Percentiles rank a stretch among this genome's conserved stretches.
These are phyloP conservation scores for Chlamydomonas sp. DNA, from an alignment of 139 green algal species.

Conservation along the genomic window DNA sequence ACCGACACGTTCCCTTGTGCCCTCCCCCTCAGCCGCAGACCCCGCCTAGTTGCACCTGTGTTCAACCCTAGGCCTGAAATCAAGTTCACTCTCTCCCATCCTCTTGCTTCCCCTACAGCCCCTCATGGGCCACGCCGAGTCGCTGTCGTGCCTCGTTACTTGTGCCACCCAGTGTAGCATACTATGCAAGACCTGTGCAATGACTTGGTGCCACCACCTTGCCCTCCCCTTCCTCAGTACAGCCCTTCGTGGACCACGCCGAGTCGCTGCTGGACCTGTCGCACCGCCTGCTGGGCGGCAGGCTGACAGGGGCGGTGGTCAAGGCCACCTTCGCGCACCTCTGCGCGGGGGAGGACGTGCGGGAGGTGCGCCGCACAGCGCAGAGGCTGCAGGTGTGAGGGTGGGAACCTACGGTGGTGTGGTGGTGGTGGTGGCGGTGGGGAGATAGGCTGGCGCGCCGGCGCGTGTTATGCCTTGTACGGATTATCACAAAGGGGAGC, in stretches of 20 bases:
- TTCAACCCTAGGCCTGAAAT: too few species aligned
- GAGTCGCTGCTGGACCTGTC: constrained; percentile 3
- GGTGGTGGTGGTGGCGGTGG: background rate
- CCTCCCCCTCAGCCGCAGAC: too few species aligned
- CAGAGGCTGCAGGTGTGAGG: background rate
- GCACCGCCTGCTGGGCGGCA: constrained; percentile 58
- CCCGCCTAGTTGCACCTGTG: too few species aligned
- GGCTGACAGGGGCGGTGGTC: constrained; percentile 64
- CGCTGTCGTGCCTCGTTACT: background rate
- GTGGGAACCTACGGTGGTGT: background rate
- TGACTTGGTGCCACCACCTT: background rate
- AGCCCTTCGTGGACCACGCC: constrained; percentile 36
- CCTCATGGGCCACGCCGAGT: too few species aligned
- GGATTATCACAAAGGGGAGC: too few species aligned
- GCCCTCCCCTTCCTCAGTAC: background rate
- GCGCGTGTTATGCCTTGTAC: too few species aligned
- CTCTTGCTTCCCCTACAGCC: too few species aligned
- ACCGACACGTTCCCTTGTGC: too few species aligned
- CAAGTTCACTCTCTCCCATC: too few species aligned
- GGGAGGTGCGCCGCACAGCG: background rate
- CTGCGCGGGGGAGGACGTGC: constrained; percentile 67
- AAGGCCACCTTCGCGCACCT: constrained; percentile 88
- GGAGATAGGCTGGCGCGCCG: too few species aligned
- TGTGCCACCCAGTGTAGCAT: background rate
- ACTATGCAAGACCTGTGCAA: too few species aligned